Evolutionary conservation across 1,284 basidiomycete species (phyloP).

Genomic region (Pseudozyma flocculosa): DNA sequence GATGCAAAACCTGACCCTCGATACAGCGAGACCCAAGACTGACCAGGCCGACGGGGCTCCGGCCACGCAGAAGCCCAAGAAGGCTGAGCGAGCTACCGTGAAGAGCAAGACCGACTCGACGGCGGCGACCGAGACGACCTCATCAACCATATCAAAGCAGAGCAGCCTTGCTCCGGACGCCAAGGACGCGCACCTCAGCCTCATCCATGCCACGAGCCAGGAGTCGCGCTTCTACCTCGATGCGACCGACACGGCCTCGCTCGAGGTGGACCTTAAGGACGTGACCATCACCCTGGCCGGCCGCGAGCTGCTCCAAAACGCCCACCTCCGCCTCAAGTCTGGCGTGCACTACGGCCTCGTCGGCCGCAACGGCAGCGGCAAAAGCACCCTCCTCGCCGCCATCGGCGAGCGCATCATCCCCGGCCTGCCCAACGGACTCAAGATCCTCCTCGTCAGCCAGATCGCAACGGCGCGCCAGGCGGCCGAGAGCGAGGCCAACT

Average conservation of each 20-base stretch:
- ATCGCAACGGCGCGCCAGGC: conserved; percentile 48
- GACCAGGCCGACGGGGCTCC: too few species aligned
- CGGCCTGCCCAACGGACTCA: conserved; percentile 63
- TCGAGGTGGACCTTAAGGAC: conserved; percentile 62
- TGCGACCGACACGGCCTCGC: conserved; percentile 59
- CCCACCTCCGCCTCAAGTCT: conserved; percentile 64
- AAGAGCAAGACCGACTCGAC: neutral
- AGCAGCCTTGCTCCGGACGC: too few species aligned
- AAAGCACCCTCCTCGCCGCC: conserved; percentile 61
- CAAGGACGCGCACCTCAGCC: conserved; percentile 11
- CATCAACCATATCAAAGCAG: neutral
- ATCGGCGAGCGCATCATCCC: conserved; percentile 63
- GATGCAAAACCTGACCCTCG: too few species aligned
- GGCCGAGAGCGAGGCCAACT: conserved; percentile 7
- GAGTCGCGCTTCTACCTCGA: conserved; percentile 63
- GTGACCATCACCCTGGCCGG: conserved; percentile 63
- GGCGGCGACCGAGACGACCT: too few species aligned
- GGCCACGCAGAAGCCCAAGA: conserved; percentile 2
- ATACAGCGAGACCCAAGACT: too few species aligned
- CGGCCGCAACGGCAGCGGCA: conserved; percentile 67
- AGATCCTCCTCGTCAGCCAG: conserved; percentile 65
- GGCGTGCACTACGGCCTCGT: conserved; percentile 65
- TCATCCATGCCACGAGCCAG: conserved; percentile 57
- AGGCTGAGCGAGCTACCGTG: neutral
- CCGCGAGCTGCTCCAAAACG: conserved; percentile 64